phyloP scores from a whole-genome alignment of 495 filamentous ascomycete genomes.

The Pseudomonodictys pantanalensis region DNA sequence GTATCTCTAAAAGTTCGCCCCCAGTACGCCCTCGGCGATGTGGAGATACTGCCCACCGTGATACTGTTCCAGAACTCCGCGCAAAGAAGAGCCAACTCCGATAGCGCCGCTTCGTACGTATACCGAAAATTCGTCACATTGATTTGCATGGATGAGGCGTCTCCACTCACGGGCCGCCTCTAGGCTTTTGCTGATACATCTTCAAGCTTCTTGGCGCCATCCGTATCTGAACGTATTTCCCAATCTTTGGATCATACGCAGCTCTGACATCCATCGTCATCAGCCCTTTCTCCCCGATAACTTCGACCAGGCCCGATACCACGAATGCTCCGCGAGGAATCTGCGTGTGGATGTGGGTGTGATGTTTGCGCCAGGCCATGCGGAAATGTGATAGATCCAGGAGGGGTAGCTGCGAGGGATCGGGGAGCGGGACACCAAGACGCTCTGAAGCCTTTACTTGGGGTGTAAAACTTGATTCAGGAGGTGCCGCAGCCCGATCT shows the following conservation, averaged over 20 bases:
- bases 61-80: too few species aligned
- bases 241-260: constrained; percentile 56
- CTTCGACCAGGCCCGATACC: constrained; percentile 63
- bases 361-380: constrained; percentile 49
- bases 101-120: too few species aligned
- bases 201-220: constrained; percentile 34
- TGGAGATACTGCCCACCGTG: too few species aligned
- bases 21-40: too few species aligned
- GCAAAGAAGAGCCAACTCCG: too few species aligned
- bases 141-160: too few species aligned
- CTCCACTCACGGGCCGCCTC: constrained; percentile 33
- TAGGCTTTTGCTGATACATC: constrained; percentile 36
- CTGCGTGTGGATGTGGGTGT: constrained; percentile 30
- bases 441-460: constrained; percentile 2
- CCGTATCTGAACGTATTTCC: constrained; percentile 33
- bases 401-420: constrained; percentile 14
- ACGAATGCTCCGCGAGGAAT: constrained; percentile 63
- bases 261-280: constrained; percentile 58
- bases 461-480: not conserved
- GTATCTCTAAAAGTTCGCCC: too few species aligned
- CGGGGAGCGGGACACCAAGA: constrained; percentile 3
- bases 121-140: too few species aligned
- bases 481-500: not conserved
- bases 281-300: constrained; percentile 57
- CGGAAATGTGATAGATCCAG: constrained; percentile 54